These are phyloP conservation scores for Sedum album DNA, from an alignment of 164 flowering plant genomes.

Conservation along the genomic window DNA sequence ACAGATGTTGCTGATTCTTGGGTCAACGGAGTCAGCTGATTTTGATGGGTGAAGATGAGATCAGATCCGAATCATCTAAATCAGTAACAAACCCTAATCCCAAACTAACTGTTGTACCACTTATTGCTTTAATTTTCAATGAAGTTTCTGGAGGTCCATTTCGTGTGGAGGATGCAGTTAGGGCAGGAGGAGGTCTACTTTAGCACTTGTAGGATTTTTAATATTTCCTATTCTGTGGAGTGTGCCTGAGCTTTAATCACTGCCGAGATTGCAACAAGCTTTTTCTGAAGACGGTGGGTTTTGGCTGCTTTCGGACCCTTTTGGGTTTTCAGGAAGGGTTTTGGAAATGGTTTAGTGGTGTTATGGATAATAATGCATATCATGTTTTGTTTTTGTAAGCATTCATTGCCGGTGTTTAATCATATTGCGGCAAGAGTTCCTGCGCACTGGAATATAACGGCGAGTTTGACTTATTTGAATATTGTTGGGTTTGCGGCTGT, in stretches of 20 bases:
- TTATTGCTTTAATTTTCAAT: constrained; percentile 76
- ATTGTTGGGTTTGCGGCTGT: constrained; percentile 78
- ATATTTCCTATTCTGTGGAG: constrained; percentile 85
- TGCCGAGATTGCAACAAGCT: constrained; percentile 76
- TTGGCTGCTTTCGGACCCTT: constrained; percentile 84
- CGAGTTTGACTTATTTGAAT: constrained; percentile 65
- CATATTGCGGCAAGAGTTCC: constrained; percentile 48
- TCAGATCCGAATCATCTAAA: constrained; percentile 15
- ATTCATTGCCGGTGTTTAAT: constrained; percentile 54
- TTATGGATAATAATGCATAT: constrained; percentile 84
- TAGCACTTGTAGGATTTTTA: constrained; percentile 70
- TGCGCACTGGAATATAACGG: constrained; percentile 60
- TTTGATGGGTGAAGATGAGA: constrained; percentile 42
- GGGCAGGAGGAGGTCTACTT: constrained; percentile 75
- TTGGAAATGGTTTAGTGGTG: constrained; percentile 95
- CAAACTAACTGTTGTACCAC: constrained; percentile 60
- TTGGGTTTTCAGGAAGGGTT: constrained; percentile 92
- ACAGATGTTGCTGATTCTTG: not conserved
- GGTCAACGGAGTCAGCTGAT: not conserved
- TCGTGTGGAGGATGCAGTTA: constrained; percentile 85
- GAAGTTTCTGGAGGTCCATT: constrained; percentile 96
- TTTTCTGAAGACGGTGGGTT: constrained; percentile 87
- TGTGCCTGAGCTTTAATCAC: constrained; percentile 84
- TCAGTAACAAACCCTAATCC: constrained; percentile 25
- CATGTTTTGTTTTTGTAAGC: constrained; percentile 81